A percentile compares a stretch with the other conserved stretches of the same genome.
These are phyloP conservation scores for Laburnicola sp. DNA, from an alignment of 2,329 filamentous ascomycete genomes.

Conservation along the genomic window DNA sequence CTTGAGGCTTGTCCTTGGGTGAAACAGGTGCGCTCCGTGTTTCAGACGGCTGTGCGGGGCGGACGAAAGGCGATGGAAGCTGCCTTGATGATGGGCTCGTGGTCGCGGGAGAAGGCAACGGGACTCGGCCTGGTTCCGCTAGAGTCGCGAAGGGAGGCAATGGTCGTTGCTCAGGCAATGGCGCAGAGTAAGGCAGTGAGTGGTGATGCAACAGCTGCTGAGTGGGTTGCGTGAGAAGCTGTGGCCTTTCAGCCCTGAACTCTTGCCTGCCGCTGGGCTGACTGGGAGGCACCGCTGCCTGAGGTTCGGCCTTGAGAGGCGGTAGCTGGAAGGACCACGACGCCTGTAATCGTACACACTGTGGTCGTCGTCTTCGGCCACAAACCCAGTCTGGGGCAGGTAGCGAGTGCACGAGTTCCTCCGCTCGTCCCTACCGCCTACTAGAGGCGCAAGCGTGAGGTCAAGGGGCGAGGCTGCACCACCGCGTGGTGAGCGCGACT, in stretches of 20 bases:
- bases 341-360: constrained; percentile 30
- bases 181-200: constrained; percentile 34
- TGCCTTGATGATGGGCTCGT: constrained; percentile 37
- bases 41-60: constrained; percentile 22
- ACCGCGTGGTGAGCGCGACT: constrained; percentile 51
- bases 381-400: constrained; percentile 45
- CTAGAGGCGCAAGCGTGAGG: constrained; percentile 44
- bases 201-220: constrained; percentile 38
- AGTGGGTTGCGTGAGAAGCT: constrained; percentile 39
- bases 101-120: constrained; percentile 26
- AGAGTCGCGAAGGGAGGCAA: constrained; percentile 41
- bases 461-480: constrained; percentile 53
- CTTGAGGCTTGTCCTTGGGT: constrained; percentile 32
- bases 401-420: constrained; percentile 43
- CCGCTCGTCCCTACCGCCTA: constrained; percentile 43
- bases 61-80: constrained; percentile 36
- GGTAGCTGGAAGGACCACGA: constrained; percentile 40
- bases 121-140: constrained; percentile 34
- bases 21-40: constrained; percentile 39
- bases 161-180: constrained; percentile 29
- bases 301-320: constrained; percentile 32
- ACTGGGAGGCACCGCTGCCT: constrained; percentile 24
- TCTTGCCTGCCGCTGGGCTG: constrained; percentile 27
- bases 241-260: constrained; percentile 30
- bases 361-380: constrained; percentile 40